These are phyloP conservation scores for Aureobasidium lini DNA, from an alignment of 2,329 filamentous ascomycete genomes.

Conservation along the genomic window DNA sequence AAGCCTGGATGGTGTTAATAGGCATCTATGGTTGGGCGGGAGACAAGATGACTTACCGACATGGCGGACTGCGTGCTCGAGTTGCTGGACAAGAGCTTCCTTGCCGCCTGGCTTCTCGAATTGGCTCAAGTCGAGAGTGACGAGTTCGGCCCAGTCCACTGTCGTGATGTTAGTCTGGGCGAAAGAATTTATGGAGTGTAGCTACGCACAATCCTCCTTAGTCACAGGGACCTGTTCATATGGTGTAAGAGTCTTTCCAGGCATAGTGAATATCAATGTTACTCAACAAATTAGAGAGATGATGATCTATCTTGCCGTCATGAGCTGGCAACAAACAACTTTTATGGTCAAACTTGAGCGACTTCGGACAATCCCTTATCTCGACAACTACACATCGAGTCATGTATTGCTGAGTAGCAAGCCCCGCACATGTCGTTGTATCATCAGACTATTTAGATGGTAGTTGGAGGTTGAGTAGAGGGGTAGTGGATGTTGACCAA, in stretches of 20 bases:
- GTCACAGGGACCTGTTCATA: constrained; percentile 28
- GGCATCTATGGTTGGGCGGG: not conserved
- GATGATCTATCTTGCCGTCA: not conserved
- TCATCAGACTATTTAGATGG: not conserved
- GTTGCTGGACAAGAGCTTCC: constrained; percentile 45
- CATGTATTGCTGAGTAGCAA: not conserved
- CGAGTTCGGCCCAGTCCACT: constrained; percentile 46
- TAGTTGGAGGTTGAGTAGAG: not conserved
- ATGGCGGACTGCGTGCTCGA: constrained; percentile 44
- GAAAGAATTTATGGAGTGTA: not conserved
- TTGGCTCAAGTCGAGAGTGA: constrained; percentile 49
- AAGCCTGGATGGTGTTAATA: constrained; percentile 34
- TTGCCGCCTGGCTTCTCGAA: constrained; percentile 50
- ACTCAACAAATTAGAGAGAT: constrained; percentile 8
- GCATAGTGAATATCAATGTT: constrained; percentile 13
- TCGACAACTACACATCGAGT: not conserved
- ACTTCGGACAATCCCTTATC: not conserved
- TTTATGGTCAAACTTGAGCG: not conserved
- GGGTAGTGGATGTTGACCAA: not conserved
- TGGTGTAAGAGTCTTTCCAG: constrained; percentile 17
- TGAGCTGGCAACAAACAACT: not conserved
- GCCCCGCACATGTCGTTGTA: not conserved
- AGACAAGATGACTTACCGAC: not conserved
- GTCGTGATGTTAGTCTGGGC: not conserved
- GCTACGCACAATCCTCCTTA: constrained; percentile 21